phyloP scores from a whole-genome alignment of 345 rosid species.

The Lepidium didymum region DNA sequence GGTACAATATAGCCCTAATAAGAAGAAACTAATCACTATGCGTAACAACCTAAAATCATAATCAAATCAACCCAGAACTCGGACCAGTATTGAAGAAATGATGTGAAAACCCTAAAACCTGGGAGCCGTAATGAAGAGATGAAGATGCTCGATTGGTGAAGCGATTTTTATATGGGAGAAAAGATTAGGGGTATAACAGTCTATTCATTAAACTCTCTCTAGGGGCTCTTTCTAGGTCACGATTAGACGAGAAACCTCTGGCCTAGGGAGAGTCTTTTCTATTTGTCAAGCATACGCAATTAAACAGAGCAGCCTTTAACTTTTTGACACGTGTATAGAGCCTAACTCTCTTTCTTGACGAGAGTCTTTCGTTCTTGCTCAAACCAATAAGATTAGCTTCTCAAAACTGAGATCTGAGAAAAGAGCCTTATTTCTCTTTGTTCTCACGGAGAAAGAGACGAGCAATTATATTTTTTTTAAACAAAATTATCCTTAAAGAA shows the following conservation, averaged over 20 bases:
- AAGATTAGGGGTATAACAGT: neutral
- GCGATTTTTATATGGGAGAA: slow-evolving; percentile 15
- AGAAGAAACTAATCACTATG: neutral
- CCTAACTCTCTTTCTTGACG: neutral
- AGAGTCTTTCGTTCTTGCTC: slow-evolving; percentile 2
- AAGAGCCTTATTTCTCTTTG: neutral
- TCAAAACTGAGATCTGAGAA: slow-evolving; percentile 2
- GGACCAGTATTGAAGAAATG: neutral
- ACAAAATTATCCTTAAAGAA: neutral
- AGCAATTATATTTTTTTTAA: neutral
- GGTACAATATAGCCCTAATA: slow-evolving; percentile 56
- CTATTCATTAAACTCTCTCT: neutral
- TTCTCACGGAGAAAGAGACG: neutral
- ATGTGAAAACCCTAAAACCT: neutral
- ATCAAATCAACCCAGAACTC: fast-evolving
- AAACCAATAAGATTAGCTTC: neutral
- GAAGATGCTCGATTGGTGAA: fast-evolving
- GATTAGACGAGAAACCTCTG: neutral
- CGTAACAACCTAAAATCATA: neutral
- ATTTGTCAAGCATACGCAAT: neutral
- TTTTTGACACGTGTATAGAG: neutral
- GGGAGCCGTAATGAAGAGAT: neutral
- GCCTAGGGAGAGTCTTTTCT: neutral
- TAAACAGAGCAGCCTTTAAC: neutral
- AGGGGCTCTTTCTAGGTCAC: slow-evolving; percentile 10